A percentile compares a stretch with the other conserved stretches of the same genome.
Conservation (phyloP, 2,329 filamentous ascomycete genomes). For the Juglanconis oblonga region DNA sequence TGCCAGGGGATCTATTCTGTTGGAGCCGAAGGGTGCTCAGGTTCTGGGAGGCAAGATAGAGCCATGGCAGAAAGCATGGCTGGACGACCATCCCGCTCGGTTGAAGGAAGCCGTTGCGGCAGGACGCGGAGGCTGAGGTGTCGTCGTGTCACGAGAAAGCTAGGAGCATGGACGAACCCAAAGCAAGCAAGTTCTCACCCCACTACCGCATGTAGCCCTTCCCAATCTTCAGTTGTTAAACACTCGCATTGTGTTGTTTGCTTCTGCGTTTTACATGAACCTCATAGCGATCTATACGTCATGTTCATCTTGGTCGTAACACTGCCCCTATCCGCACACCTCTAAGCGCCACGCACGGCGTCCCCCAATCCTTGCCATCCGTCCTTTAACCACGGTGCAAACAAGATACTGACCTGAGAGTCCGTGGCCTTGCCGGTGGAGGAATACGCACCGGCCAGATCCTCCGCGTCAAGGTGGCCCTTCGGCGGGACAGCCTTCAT, state of each 20-base stretch:
- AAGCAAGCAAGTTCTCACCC: no score
- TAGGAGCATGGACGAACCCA: no score
- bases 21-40: slow-evolving; percentile 66
- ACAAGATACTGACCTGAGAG: slow-evolving; percentile 71
- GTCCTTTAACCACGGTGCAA: slow-evolving; percentile 73
- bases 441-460: slow-evolving; percentile 70
- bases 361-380: slow-evolving; percentile 62
- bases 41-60: slow-evolving; percentile 89
- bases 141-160: neutral
- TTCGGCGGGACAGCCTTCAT: slow-evolving; percentile 68
- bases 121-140: slow-evolving; percentile 18
- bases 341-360: slow-evolving; percentile 26
- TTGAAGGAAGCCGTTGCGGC: slow-evolving; percentile 59
- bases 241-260: neutral
- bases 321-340: neutral
- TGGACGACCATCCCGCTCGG: slow-evolving; percentile 64
- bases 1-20: slow-evolving; percentile 72
- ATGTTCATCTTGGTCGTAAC: neutral
- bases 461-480: slow-evolving; percentile 64
- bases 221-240: neutral
- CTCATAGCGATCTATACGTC: neutral
- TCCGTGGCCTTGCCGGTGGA: slow-evolving; percentile 69
- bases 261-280: neutral
- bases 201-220: neutral
- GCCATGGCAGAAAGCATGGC: slow-evolving; percentile 74